phyloP scores from a whole-genome alignment of 1,284 basidiomycete genomes.

The Austroboletus niveus region DNA sequence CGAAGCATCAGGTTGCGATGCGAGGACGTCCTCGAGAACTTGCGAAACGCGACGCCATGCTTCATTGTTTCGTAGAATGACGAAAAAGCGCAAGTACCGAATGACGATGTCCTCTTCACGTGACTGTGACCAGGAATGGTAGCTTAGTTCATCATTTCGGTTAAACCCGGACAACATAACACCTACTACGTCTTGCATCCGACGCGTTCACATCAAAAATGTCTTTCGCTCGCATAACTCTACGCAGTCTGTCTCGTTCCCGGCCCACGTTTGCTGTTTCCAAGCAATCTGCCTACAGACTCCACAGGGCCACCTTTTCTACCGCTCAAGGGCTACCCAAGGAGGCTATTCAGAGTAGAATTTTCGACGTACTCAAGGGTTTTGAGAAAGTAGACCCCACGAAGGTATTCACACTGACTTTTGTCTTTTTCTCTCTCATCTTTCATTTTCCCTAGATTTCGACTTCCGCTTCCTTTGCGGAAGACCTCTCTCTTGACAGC shows the following conservation, averaged over 20 bases:
- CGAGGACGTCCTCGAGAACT: slow-evolving; percentile 83
- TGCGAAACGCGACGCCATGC: slow-evolving; percentile 87
- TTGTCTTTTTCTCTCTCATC: slow-evolving; percentile 9
- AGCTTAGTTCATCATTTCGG: slow-evolving; percentile 15
- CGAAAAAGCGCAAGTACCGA: background rate
- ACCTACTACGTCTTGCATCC: background rate
- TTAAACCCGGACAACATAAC: slow-evolving; percentile 22
- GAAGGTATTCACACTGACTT: slow-evolving; percentile 59
- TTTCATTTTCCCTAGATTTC: slow-evolving; percentile 57
- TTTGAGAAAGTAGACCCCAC: slow-evolving; percentile 92
- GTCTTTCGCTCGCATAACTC: slow-evolving; percentile 52
- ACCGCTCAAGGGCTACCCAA: slow-evolving; percentile 66
- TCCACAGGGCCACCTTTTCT: slow-evolving; percentile 65
- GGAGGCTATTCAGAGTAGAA: slow-evolving; percentile 77
- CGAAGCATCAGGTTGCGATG: slow-evolving; percentile 87
- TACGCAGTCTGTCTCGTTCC: slow-evolving; percentile 40
- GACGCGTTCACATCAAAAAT: slow-evolving; percentile 34
- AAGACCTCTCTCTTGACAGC: slow-evolving; percentile 94
- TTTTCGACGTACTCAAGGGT: slow-evolving; percentile 87
- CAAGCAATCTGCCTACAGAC: slow-evolving; percentile 32
- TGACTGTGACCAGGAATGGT: background rate
- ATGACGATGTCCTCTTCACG: background rate
- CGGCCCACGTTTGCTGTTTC: slow-evolving; percentile 35
- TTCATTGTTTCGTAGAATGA: slow-evolving; percentile 59
- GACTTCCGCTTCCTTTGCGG: slow-evolving; percentile 72